Percentiles rank a stretch among this genome's conserved stretches.
Evolutionary conservation across 192 early-diverging fungal genomes (phyloP).

Genomic region (Ambispora gerdemannii): DNA sequence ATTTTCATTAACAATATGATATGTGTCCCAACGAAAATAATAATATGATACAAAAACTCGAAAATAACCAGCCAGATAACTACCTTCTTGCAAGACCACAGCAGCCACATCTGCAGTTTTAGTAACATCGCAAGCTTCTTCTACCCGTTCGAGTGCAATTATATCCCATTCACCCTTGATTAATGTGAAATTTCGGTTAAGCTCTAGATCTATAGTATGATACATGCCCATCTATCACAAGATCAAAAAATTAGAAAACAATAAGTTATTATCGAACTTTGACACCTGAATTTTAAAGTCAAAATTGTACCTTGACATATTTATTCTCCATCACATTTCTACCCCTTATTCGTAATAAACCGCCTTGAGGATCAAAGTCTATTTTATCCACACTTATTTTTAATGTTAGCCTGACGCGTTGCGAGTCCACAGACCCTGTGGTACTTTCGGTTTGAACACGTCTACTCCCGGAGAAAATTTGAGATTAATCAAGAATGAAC

Average conservation of each 20-base stretch:
- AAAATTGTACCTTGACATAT: conserved; percentile 71
- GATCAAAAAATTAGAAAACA: conserved; percentile 12
- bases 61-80: neutral
- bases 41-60: neutral
- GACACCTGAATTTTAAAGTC: neutral
- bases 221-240: conserved; percentile 73
- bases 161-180: conserved; percentile 90
- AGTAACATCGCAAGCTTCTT: conserved; percentile 84
- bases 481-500: neutral
- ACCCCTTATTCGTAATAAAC: conserved; percentile 84
- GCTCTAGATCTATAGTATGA: conserved; percentile 92
- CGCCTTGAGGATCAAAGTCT: conserved; percentile 87
- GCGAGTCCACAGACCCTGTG: conserved; percentile 86
- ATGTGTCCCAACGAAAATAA: neutral
- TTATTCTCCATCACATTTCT: conserved; percentile 83
- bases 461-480: conserved; percentile 41
- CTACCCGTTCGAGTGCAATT: conserved; percentile 85
- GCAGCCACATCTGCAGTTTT: conserved; percentile 91
- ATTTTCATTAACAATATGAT: too few relatives aligned
- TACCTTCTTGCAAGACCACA: conserved; percentile 79
- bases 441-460: conserved; percentile 82
- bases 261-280: neutral
- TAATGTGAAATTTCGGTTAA: conserved; percentile 85
- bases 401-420: conserved; percentile 73
- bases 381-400: conserved; percentile 83